phyloP scores from a whole-genome alignment of 2,329 filamentous ascomycete species.

The Metarhizium robertsii region DNA sequence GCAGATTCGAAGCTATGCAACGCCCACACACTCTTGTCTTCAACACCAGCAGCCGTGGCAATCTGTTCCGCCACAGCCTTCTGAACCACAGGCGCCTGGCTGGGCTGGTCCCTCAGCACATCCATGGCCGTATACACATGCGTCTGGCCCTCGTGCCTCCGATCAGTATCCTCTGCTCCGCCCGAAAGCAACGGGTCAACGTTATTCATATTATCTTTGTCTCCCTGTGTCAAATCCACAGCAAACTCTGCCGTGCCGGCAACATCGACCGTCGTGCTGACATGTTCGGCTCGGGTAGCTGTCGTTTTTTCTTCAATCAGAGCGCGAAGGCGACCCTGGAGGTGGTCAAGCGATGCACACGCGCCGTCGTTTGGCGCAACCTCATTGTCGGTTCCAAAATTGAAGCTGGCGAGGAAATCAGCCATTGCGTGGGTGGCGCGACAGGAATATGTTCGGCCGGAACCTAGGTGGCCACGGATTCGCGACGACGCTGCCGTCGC shows the following conservation, averaged over 20 bases:
- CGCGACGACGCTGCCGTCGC: no score
- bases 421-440: conserved; percentile 18
- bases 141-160: conserved; percentile 14
- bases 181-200: conserved; percentile 26
- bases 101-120: conserved; percentile 37
- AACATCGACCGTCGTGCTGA: conserved; percentile 37
- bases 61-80: conserved; percentile 40
- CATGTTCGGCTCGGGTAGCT: conserved; percentile 39
- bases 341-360: conserved; percentile 31
- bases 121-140: conserved; percentile 36
- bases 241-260: conserved; percentile 33
- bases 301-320: conserved; percentile 33
- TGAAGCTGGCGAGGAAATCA: conserved; percentile 29
- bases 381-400: conserved; percentile 16
- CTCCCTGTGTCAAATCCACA: conserved; percentile 26
- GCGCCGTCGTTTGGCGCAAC: conserved; percentile 13
- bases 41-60: conserved; percentile 28
- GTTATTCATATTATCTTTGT: conserved; percentile 24
- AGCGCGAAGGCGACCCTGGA: conserved; percentile 34
- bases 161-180: conserved; percentile 10
- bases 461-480: not conserved
- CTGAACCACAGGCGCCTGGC: conserved; percentile 38
- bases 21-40: conserved; percentile 41
- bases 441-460: not conserved
- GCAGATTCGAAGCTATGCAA: conserved; percentile 33